Percentiles rank a stretch among this genome's conserved stretches.
Conservation (phyloP, 305 asterid genomes). For the Fraxinus angustifolia region DNA sequence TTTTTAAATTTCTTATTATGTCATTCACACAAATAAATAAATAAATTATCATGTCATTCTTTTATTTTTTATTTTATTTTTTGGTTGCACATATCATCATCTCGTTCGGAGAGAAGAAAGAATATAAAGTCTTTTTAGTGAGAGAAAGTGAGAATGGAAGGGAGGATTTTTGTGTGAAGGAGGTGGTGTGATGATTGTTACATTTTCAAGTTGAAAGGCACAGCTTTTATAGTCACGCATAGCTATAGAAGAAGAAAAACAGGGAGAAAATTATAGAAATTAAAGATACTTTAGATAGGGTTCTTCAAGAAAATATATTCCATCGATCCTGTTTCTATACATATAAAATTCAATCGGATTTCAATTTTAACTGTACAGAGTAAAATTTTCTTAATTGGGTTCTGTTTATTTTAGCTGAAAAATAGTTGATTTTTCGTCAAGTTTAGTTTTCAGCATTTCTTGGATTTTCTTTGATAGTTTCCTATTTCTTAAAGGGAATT, state of each 20-base stretch:
- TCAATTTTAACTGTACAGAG: background rate
- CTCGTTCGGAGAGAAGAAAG: constrained; percentile 25
- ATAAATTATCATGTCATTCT: constrained; percentile 16
- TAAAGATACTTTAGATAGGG: background rate
- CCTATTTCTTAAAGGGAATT: background rate
- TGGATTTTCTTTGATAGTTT: background rate
- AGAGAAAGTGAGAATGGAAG: constrained; percentile 13
- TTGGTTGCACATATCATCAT: background rate
- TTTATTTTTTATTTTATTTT: too few species aligned
- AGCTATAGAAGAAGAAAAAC: background rate
- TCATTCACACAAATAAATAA: constrained; percentile 20
- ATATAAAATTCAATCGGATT: background rate
- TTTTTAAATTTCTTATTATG: background rate
- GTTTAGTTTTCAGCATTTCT: background rate
- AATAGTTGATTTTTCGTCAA: background rate
- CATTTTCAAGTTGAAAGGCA: constrained; percentile 53
- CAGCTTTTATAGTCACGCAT: constrained; percentile 29
- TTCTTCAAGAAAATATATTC: background rate
- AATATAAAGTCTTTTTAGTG: background rate
- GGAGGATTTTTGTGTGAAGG: constrained; percentile 39
- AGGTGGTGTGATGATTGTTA: constrained; percentile 37
- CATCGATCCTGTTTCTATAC: background rate
- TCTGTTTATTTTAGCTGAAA: background rate
- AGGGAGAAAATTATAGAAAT: background rate
- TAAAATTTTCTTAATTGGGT: background rate